Base-by-base conservation (phyloP, 805 yeast genomes). In the Tanozyma kutaoensis region DNA sequence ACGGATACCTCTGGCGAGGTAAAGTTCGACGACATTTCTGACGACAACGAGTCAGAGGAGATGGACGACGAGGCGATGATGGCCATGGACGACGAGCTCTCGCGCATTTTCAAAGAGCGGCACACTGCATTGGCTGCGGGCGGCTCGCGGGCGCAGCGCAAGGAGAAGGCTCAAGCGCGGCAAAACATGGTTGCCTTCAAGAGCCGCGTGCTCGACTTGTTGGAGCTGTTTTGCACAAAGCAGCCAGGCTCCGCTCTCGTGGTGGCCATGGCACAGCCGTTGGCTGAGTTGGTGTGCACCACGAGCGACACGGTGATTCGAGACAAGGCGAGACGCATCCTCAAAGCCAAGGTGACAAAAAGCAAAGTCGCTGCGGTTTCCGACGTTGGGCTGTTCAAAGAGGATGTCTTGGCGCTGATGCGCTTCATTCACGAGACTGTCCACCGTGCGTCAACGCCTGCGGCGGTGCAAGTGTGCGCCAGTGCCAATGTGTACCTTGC, bases 61-160 rank as follows among this genome's bases (percentile, higher is more conserved):
- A 81, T 85, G 93, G 93, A 86, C 33, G 96, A 86, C 50, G 95
- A 86, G 41, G 85, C 85, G 47, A 88, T 88, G 97, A 73, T 85
- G 76, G 93, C 86, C 13, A 68, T 88, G 40, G 97, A 88, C 46
- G 79, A 66, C 14, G 91, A 84, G 34, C 57, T 88, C 17, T 70
- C 95, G 0, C 66, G 66, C 28, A 88, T 88, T 29, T 88, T 88
- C 64, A 71, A 77, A 42, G 88, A 84, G 41, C 69, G 96, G 40
- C 72, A 74, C 38, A 73, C 69, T 33, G 78, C 80, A 0, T 49
- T 82, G 28, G 51, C 70, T 8, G 46, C 45, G 6, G 38, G 58
- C 15, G 55, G 58, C 18, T 53, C 68, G 3, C 85, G 85, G 19
- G 78, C 62, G 46, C 70, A 68, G 48, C 66, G 79, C 42, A 81